phyloP scores from a whole-genome alignment of 495 filamentous ascomycete species.

The Astrothelium macrocarpum region DNA sequence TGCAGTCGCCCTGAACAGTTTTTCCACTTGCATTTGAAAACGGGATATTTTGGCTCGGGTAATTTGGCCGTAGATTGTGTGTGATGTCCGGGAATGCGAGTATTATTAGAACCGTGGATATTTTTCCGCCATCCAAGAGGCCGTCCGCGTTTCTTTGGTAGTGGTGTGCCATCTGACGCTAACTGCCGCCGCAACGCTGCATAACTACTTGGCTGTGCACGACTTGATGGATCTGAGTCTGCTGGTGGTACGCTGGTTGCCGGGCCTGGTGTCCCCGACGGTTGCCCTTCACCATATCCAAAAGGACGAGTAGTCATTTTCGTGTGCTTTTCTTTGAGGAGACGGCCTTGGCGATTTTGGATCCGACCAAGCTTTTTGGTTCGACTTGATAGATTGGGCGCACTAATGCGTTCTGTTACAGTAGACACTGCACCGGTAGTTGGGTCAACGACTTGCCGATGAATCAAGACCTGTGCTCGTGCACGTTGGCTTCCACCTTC shows the following conservation, averaged over 20 bases:
- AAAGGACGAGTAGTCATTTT: not conserved
- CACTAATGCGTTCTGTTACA: not conserved
- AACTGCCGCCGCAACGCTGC: conserved; percentile 21
- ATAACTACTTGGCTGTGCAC: conserved; percentile 20
- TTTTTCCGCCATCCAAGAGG: conserved; percentile 34
- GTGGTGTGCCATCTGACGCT: conserved; percentile 20
- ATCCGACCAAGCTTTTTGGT: not conserved
- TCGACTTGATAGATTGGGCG: not conserved
- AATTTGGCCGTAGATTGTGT: not conserved
- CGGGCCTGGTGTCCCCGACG: not conserved
- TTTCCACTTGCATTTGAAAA: conserved; percentile 55
- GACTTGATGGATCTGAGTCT: not conserved
- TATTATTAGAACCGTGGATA: conserved; percentile 23
- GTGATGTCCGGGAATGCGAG: not conserved
- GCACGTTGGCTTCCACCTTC: conserved; percentile 14
- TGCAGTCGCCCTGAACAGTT: conserved; percentile 61
- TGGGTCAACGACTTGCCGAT: conserved; percentile 11
- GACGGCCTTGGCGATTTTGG: conserved; percentile 11
- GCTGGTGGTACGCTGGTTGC: not conserved
- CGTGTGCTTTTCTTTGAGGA: not conserved
- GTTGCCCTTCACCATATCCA: not conserved
- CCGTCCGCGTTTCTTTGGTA: conserved; percentile 33
- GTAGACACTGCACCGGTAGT: not conserved
- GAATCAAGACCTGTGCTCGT: not conserved
- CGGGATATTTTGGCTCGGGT: conserved; percentile 29